These are phyloP conservation scores for Ganoderma sinense DNA, from an alignment of 1,284 basidiomycete genomes.

Conservation along the genomic window DNA sequence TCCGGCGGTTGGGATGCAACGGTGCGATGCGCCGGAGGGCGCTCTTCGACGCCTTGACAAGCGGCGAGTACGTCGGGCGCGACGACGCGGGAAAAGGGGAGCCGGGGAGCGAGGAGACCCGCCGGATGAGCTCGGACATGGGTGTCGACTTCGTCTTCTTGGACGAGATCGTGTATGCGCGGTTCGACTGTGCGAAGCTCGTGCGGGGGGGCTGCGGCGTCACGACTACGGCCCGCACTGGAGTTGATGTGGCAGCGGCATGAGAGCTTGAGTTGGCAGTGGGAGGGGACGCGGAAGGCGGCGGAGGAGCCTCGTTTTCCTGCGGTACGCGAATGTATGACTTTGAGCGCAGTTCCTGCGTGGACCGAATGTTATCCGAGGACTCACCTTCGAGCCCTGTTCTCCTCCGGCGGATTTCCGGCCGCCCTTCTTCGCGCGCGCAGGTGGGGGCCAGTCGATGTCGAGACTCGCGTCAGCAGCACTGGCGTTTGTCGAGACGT, in stretches of 20 bases:
- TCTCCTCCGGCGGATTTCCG: constrained; percentile 21
- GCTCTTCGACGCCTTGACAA: constrained; percentile 67
- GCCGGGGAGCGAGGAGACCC: constrained; percentile 68
- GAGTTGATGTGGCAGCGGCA: constrained; percentile 10
- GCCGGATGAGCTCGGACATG: constrained; percentile 78
- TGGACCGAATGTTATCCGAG: background rate
- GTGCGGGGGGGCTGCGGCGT: constrained; percentile 20
- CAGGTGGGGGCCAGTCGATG: constrained; percentile 12
- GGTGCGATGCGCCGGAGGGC: constrained; percentile 74
- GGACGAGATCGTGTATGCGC: constrained; percentile 33
- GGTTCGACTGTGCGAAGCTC: constrained; percentile 27
- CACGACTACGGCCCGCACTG: constrained; percentile 7
- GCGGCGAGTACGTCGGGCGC: constrained; percentile 63
- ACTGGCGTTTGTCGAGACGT: constrained; percentile 24
- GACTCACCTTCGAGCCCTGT: constrained; percentile 26
- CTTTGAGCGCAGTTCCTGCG: background rate
- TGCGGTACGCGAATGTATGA: background rate
- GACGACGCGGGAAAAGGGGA: constrained; percentile 62
- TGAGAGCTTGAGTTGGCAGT: constrained; percentile 6
- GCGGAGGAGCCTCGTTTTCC: constrained; percentile 22
- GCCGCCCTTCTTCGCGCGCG: constrained; percentile 26
- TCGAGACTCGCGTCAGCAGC: constrained; percentile 2
- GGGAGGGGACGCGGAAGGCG: constrained; percentile 10
- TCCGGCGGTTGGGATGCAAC: constrained; percentile 72
- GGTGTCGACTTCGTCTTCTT: constrained; percentile 59